Conservation (phyloP, 2,329 filamentous ascomycete genomes). For the Phaeosphaeriaceae sp. region DNA sequence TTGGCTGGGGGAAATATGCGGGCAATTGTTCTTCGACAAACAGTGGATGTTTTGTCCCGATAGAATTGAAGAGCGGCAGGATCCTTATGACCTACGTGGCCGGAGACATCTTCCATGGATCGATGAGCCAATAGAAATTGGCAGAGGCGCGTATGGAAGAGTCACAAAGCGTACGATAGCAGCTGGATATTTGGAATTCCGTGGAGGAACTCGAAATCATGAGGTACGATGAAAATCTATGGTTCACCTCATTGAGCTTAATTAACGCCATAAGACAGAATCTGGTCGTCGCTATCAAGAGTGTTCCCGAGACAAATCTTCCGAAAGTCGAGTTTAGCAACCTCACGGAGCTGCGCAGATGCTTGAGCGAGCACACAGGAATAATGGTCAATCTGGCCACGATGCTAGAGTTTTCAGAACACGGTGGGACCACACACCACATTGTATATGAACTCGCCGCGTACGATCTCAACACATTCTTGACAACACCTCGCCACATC, state of each 20-base stretch:
- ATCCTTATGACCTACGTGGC: not conserved
- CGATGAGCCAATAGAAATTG: too few species aligned
- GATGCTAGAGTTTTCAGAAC: not conserved
- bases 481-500: not conserved
- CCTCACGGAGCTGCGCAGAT: not conserved
- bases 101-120: too few species aligned
- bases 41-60: not conserved
- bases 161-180: not conserved
- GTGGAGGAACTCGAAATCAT: not conserved
- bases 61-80: not conserved
- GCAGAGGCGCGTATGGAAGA: not conserved
- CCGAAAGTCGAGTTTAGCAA: not conserved
- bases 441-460: not conserved
- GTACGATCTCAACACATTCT: not conserved
- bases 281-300: too few species aligned
- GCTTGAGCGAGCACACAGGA: not conserved
- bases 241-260: too few species aligned
- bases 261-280: too few species aligned
- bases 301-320: not conserved
- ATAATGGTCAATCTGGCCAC: not conserved
- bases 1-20: not conserved
- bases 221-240: not conserved
- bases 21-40: not conserved
- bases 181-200: not conserved
- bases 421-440: not conserved